Evolutionary conservation across 176 grass and related monocot species (phyloP), one percentile per base, ranked within the genome.

Genomic region (Oryza longistaminata): DNA sequence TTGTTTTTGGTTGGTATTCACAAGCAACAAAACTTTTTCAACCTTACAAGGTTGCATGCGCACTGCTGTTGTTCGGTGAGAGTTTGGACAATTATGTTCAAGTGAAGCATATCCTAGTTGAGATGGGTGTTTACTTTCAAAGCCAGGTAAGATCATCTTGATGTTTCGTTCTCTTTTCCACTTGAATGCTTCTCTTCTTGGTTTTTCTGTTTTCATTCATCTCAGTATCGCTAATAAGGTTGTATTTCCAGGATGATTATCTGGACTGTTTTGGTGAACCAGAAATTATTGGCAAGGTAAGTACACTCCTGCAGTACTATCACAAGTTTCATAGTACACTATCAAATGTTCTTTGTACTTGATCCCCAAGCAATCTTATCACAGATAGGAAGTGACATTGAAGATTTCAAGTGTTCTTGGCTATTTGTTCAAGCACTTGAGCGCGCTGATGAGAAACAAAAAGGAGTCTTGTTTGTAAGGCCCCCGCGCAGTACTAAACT

Each of bases 181-280:
- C 78, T 72, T 58, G 3, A 70, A 53, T 68, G 68, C 27, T 25
- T 17, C 42, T 64, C 17, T 53, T 31, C 17, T 79, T 11, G 39
- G 17, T 69, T 78, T 66, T 60, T 87, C 7, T 65, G 24, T 25
- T 61, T 52, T 50, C 17, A 21, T 50, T 50, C 4, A 76, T 78
- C 8, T 53, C 48, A 25, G 21, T 68, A 26, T 60, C 50, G 50
- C 79, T 65, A 12, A 78, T 64, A 72, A 45, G 50, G 50, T 40
- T 77, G 53, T 73, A 53, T 48, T 79, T 89, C 60, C 82, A 94
- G 92, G 92, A 97, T 64, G 94, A 97, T 85, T 97, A 87, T 78
- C 71, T 93, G 6, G 94, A 97, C 87, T 93, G 91, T 85, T 97
- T 97, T 72, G 94, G 94, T 76, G 91, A 97, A 85, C 89, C 89